Evolutionary conservation across 129 eudicot species (phyloP).

Genomic region (Pulicaria dysenterica): DNA sequence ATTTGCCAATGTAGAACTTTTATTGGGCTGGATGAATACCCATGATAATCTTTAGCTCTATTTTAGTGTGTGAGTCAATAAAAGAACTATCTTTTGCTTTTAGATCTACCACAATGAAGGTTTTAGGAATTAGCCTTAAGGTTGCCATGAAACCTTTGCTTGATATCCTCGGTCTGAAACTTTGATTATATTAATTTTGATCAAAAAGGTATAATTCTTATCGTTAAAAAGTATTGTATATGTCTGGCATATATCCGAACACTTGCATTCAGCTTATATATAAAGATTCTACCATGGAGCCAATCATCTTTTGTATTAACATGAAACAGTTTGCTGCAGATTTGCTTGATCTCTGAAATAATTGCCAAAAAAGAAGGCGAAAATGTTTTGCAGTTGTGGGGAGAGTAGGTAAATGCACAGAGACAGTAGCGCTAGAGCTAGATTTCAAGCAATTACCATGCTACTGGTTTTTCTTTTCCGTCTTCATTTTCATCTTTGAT

Average conservation of each 20-base stretch:
- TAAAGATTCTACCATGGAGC: not conserved
- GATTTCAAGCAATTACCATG: constrained; percentile 28
- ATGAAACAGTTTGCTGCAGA: constrained; percentile 24
- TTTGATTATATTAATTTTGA: not conserved
- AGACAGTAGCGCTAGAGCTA: constrained; percentile 36
- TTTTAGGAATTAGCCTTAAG: too few species aligned
- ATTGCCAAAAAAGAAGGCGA: constrained; percentile 25
- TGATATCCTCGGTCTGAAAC: not conserved
- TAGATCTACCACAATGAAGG: not conserved
- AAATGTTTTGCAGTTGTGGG: constrained; percentile 25
- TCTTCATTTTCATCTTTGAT: not conserved
- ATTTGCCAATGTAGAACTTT: not conserved
- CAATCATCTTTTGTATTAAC: not conserved
- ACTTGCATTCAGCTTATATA: not conserved
- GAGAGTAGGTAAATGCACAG: constrained; percentile 37
- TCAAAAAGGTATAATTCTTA: not conserved
- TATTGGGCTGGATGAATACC: not conserved
- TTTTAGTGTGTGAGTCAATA: not conserved
- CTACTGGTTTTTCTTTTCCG: constrained; percentile 8
- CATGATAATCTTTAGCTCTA: not conserved
- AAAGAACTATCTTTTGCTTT: not conserved
- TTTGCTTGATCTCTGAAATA: constrained; percentile 26
- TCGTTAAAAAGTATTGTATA: not conserved
- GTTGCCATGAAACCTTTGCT: constrained; percentile 4
- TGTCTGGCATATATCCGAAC: not conserved